These are phyloP conservation scores for Leucocoprinus birnbaumii DNA, from an alignment of 768 basidiomycete genomes.

Conservation along the genomic window DNA sequence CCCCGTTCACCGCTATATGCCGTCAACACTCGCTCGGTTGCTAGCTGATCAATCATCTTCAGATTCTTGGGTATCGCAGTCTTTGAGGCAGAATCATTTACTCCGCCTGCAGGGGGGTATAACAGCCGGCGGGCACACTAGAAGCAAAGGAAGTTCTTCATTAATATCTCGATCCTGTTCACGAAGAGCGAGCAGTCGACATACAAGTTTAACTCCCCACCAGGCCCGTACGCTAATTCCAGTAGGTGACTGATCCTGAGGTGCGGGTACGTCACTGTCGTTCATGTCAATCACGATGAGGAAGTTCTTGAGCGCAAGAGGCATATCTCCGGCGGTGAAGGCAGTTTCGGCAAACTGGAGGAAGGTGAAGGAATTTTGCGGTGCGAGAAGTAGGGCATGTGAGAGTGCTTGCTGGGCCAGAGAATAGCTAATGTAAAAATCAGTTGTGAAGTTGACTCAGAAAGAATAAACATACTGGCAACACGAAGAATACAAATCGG, in stretches of 20 bases:
- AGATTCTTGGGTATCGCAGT: conserved; percentile 57
- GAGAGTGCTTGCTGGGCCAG: conserved; percentile 72
- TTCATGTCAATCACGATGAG: conserved; percentile 79
- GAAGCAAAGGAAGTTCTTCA: neutral
- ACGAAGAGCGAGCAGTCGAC: conserved; percentile 21
- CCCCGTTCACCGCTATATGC: conserved; percentile 52
- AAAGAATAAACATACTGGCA: conserved; percentile 54
- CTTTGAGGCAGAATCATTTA: conserved; percentile 50
- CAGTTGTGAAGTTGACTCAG: no score
- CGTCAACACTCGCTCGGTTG: conserved; percentile 65
- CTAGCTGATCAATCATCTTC: conserved; percentile 62
- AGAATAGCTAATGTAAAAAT: conserved; percentile 64
- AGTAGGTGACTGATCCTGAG: conserved; percentile 37
- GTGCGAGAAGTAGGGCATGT: conserved; percentile 78
- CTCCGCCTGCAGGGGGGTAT: conserved; percentile 27
- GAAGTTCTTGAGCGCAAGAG: conserved; percentile 77
- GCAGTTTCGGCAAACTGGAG: conserved; percentile 89
- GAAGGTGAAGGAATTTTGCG: conserved; percentile 83
- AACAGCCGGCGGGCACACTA: conserved; percentile 63
- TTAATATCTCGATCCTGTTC: neutral
- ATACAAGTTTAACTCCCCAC: conserved; percentile 80
- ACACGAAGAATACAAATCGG: conserved; percentile 73
- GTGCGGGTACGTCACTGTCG: conserved; percentile 47
- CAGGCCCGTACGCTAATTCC: conserved; percentile 73
- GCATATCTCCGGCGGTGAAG: conserved; percentile 72